Evolutionary conservation across 257 asterid species (phyloP), one percentile per base, ranked within the genome.

Genomic region (Nicotiana benthamiana): DNA sequence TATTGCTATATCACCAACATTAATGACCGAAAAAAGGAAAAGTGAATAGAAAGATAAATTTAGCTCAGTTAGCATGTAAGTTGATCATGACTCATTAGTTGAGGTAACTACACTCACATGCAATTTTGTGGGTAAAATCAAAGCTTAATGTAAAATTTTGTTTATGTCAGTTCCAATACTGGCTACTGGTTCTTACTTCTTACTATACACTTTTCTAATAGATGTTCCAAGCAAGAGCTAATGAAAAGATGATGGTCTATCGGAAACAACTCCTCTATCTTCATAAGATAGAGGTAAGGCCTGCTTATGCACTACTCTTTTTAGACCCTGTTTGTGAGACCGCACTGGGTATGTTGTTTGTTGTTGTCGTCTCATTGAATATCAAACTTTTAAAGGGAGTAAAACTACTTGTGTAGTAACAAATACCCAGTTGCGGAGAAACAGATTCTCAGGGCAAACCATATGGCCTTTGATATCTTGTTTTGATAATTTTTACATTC

Each of bases 11-110:
- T 5, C 72, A 22, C 59, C 67, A 22, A 27, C 57, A 72, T 36
- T 62, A 79, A 13, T 9, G n/a, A 26, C 12, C 16, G 26, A 27
- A 46, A 56, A 61, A 78, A 53, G 63, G 17, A 40, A 59, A 72
- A 17, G 24, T 74, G 79, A 48, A 78, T 34, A 78, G 28, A 20
- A 64, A 75, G 68, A 60, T 63, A 13, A 65, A 72, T 3, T 22
- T 54, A 61, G 62, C 65, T 74, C 72, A 59, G 75, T 16, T 27
- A 48, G 61, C 79, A 48, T 74, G 43, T 74, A 74, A 72, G 62
- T 48, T 74, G 40, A 15, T 48, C 40, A 48, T 7, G 79, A 61
- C 79, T 74, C 24, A 43, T 7, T 48, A 74, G 60, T 72, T 60
- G 40, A 72, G 36, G 15, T 9, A 70, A 48, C 40, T 74, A 74